phyloP scores from a whole-genome alignment of 2,329 filamentous ascomycete genomes.

The Coniochaeta prunicola region DNA sequence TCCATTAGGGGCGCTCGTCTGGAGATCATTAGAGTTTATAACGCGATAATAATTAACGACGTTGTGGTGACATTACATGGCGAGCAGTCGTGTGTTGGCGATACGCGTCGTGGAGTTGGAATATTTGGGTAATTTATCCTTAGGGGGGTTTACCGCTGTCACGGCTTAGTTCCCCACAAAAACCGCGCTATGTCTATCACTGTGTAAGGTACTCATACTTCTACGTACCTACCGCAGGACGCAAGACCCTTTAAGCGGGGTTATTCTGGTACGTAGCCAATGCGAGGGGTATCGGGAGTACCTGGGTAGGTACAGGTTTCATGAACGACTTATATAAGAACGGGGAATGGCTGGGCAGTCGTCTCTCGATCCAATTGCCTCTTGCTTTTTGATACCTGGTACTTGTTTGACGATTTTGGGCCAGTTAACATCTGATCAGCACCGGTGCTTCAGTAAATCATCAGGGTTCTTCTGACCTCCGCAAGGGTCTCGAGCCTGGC shows the following conservation, averaged over 20 bases:
- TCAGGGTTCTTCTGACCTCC: too few species aligned
- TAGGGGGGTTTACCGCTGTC: background rate
- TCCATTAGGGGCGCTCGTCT: conserved; percentile 41
- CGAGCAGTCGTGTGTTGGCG: background rate
- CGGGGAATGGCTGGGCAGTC: too few species aligned
- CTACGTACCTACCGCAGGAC: too few species aligned
- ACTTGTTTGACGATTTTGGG: too few species aligned
- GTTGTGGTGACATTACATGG: background rate
- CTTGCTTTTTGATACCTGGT: too few species aligned
- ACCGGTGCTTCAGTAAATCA: too few species aligned
- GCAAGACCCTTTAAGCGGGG: background rate
- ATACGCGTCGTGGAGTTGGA: conserved; percentile 3
- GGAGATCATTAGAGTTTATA: conserved; percentile 28
- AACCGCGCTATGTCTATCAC: too few species aligned
- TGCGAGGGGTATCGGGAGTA: background rate
- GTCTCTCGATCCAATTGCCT: too few species aligned
- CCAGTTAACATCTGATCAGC: too few species aligned
- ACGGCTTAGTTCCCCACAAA: background rate
- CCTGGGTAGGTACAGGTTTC: background rate
- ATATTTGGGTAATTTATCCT: conserved; percentile 1
- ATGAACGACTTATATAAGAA: too few species aligned
- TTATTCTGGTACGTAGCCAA: background rate
- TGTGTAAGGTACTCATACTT: too few species aligned
- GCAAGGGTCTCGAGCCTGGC: too few species aligned
- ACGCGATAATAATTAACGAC: background rate